Evolutionary conservation across 306 rosid species (phyloP).

Genomic region (Vigna reflexopilosa): DNA sequence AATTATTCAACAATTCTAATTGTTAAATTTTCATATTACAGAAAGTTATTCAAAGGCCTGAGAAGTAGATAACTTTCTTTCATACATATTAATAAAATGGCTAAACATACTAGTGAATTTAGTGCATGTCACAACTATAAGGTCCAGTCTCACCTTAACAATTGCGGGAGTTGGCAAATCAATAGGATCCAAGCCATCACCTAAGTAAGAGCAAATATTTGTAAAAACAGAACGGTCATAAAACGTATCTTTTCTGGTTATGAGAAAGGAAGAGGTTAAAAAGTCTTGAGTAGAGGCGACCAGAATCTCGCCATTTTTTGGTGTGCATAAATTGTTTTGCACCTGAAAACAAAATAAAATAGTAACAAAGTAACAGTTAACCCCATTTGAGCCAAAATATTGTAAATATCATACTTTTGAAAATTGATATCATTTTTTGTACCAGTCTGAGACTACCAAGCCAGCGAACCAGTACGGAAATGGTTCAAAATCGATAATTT

Average conservation of each 20-base stretch:
- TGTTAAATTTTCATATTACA: conserved; percentile 6
- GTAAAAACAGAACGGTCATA: conserved; percentile 93
- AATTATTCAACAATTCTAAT: conserved; percentile 26
- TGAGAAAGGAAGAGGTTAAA: conserved; percentile 91
- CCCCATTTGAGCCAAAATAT: not conserved
- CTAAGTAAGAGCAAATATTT: conserved; percentile 90
- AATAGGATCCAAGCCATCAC: conserved; percentile 80
- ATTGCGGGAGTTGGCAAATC: conserved; percentile 96
- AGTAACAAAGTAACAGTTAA: conserved; percentile 23
- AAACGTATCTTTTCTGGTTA: conserved; percentile 92
- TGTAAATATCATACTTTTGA: not conserved
- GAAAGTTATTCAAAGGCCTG: conserved; percentile 1
- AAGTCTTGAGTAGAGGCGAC: conserved; percentile 99
- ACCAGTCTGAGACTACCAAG: too few relatives aligned
- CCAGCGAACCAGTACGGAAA: too few relatives aligned
- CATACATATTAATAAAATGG: not conserved
- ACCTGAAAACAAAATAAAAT: conserved; percentile 63
- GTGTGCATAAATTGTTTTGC: conserved; percentile 96
- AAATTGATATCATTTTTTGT: too few relatives aligned
- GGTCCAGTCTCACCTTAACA: conserved; percentile 65
- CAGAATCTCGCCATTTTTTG: conserved; percentile 95
- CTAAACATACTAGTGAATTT: not conserved
- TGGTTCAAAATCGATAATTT: too few relatives aligned
- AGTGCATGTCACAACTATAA: not conserved
- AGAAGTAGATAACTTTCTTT: not conserved